Percentiles rank a stretch among this genome's conserved stretches.
Conservation (phyloP, 768 basidiomycete species). For the Calocybe gangraenosa region DNA sequence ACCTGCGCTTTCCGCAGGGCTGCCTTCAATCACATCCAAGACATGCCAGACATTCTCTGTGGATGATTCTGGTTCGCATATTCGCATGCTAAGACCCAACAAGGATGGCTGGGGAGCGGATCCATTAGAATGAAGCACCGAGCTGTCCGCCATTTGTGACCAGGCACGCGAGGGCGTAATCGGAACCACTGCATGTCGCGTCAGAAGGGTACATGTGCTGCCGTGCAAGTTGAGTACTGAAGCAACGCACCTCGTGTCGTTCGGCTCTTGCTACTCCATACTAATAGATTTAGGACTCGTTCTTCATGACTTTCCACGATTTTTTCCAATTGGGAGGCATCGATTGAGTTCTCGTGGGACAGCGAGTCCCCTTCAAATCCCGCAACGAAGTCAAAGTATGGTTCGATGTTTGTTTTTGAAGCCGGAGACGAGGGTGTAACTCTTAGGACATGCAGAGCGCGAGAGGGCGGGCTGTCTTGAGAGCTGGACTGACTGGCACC, state of each 20-base stretch:
- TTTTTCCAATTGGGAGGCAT: conserved; percentile 66
- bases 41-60: conserved; percentile 98
- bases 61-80: conserved; percentile 87
- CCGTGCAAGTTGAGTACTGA: not conserved
- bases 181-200: conserved; percentile 58
- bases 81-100: conserved; percentile 90
- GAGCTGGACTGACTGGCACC: conserved; percentile 71
- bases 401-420: conserved; percentile 77
- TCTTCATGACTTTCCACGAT: conserved; percentile 85
- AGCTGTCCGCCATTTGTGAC: conserved; percentile 44
- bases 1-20: conserved; percentile 94
- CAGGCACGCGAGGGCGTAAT: conserved; percentile 84
- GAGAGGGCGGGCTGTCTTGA: conserved; percentile 46
- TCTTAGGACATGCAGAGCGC: conserved; percentile 81
- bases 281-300: conserved; percentile 59
- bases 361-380: conserved; percentile 76
- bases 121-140: conserved; percentile 34
- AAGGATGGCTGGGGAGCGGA: conserved; percentile 70
- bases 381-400: conserved; percentile 96
- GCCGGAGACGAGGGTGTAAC: conserved; percentile 90
- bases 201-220: conserved; percentile 4
- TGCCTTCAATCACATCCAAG: conserved; percentile 92
- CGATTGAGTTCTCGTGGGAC: conserved; percentile 50
- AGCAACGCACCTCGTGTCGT: conserved; percentile 60
- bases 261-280: conserved; percentile 82